Conservation (phyloP, 768 basidiomycete genomes). For the Dictyophora rubrovolvata region DNA sequence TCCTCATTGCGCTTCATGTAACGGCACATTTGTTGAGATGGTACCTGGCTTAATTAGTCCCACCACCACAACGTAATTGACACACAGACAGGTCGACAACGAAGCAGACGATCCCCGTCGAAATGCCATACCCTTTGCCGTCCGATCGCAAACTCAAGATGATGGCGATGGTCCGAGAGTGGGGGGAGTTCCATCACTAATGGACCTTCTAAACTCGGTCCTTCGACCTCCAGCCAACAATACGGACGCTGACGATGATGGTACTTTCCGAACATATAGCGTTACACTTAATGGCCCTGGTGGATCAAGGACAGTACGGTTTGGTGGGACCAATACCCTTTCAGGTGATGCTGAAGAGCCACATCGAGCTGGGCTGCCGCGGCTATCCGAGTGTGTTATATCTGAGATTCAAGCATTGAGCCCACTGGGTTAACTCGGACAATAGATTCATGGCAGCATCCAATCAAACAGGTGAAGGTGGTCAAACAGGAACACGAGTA, state of each 20-base stretch:
- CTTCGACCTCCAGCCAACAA: neutral
- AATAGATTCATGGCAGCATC: neutral
- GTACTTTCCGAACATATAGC: neutral
- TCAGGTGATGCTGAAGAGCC: neutral
- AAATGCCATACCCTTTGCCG: conserved; percentile 15
- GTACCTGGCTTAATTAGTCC: conserved; percentile 24
- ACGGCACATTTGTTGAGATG: conserved; percentile 75
- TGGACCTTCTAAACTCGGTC: neutral
- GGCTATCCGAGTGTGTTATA: conserved; percentile 5
- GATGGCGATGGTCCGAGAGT: neutral
- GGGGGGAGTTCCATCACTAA: neutral
- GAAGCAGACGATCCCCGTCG: conserved; percentile 61
- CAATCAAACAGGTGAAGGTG: neutral
- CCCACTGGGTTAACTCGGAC: neutral
- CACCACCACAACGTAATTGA: neutral
- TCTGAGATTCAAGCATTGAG: neutral
- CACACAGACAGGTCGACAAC: conserved; percentile 52
- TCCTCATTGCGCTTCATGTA: conserved; percentile 76
- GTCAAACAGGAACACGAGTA: neutral
- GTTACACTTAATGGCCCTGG: conserved; percentile 6
- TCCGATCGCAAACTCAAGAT: neutral
- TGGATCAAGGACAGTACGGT: conserved; percentile 1
- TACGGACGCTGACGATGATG: neutral
- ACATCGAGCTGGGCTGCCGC: neutral
- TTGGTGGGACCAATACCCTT: conserved; percentile 1